Conservation (phyloP, 768 basidiomycete genomes). For the Tubosaeta brunneosetosa region DNA sequence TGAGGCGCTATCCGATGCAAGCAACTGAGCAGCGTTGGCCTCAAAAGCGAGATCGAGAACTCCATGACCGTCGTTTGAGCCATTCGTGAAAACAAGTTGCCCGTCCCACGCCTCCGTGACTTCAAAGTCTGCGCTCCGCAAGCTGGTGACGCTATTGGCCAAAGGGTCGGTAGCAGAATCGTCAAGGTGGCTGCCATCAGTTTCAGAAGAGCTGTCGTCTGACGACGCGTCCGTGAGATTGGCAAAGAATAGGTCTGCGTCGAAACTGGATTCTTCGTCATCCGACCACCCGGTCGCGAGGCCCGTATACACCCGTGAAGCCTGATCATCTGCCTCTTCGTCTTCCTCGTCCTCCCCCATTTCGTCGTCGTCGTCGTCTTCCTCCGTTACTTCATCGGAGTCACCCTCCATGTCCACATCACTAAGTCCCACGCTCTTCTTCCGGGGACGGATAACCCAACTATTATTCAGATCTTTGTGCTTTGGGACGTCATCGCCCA, state of each 20-base stretch:
- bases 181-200: conserved; percentile 45
- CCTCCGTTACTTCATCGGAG: conserved; percentile 52
- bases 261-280: conserved; percentile 71
- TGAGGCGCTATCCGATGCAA: conserved; percentile 46
- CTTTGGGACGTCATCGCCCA: conserved; percentile 49
- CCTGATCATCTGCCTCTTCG: conserved; percentile 44
- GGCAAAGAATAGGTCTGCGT: conserved; percentile 81
- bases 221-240: conserved; percentile 60
- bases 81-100: conserved; percentile 69
- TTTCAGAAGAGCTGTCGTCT: conserved; percentile 35
- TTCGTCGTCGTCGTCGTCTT: conserved; percentile 50
- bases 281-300: conserved; percentile 76
- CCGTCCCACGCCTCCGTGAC: conserved; percentile 72
- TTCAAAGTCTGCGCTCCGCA: conserved; percentile 44
- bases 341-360: conserved; percentile 38
- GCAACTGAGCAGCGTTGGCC: conserved; percentile 48
- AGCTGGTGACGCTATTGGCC: conserved; percentile 30
- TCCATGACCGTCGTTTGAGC: conserved; percentile 43
- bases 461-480: conserved; percentile 40
- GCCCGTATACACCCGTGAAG: conserved; percentile 48
- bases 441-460: conserved; percentile 69
- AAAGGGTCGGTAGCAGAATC: conserved; percentile 25
- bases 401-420: conserved; percentile 65
- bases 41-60: conserved; percentile 70
- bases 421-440: conserved; percentile 61